Percentiles rank a stretch among this genome's conserved stretches.
These are phyloP conservation scores for Penicillium decumbens DNA, from an alignment of 2,329 filamentous ascomycete species.

Conservation along the genomic window DNA sequence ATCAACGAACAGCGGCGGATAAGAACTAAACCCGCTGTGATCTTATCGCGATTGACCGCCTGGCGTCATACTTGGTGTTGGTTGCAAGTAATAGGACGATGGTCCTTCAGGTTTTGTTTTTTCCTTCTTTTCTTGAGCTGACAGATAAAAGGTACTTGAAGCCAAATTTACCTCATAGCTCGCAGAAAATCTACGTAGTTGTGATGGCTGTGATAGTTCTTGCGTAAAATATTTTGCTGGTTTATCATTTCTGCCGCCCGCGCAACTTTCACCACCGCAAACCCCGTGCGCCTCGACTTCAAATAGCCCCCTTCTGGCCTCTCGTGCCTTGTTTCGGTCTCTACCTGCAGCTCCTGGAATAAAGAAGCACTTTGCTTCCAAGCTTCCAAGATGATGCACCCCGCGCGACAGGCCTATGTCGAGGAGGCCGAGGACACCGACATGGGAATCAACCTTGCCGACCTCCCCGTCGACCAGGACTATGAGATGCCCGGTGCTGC, in stretches of 20 bases:
- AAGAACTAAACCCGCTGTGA: slow-evolving; percentile 11
- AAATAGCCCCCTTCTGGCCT: neutral
- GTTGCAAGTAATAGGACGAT: neutral
- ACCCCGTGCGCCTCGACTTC: neutral
- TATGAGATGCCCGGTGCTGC: slow-evolving; percentile 68
- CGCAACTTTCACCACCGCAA: slow-evolving; percentile 1
- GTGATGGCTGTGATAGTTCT: neutral
- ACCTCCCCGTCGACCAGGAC: slow-evolving; percentile 70
- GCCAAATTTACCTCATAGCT: neutral
- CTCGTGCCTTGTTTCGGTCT: neutral
- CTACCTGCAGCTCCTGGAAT: neutral
- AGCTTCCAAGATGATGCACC: slow-evolving; percentile 61
- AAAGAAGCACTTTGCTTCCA: slow-evolving; percentile 13
- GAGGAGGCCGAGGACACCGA: slow-evolving; percentile 66
- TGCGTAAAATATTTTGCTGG: slow-evolving; percentile 1
- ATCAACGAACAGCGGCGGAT: slow-evolving; percentile 11
- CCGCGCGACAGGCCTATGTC: slow-evolving; percentile 86
- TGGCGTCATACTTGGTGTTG: slow-evolving; percentile 15
- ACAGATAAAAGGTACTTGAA: too few relatives aligned
- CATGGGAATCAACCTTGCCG: slow-evolving; percentile 58
- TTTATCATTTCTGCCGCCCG: slow-evolving; percentile 23
- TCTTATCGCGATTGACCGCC: slow-evolving; percentile 24
- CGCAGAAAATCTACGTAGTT: neutral
- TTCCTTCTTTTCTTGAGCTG: too few relatives aligned
- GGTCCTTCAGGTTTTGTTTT: neutral